phyloP scores from a whole-genome alignment of 2,329 filamentous ascomycete genomes.

The Juglanconis sp. region DNA sequence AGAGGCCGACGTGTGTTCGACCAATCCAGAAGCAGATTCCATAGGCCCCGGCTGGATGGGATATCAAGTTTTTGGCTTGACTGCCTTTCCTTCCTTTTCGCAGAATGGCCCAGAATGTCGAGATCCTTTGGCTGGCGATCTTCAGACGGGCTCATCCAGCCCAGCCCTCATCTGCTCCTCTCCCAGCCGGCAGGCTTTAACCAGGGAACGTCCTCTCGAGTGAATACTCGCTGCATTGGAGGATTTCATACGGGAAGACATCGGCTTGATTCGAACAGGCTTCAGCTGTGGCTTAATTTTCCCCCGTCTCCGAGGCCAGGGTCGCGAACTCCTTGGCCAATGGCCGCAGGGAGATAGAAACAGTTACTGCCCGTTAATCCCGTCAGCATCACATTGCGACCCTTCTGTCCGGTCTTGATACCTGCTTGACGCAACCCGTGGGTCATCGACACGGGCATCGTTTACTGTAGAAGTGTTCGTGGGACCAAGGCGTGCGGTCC shows the following conservation, averaged over 20 bases:
- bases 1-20: not conserved
- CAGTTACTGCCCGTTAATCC: conserved; percentile 22
- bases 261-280: not conserved
- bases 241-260: not conserved
- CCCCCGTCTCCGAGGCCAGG: not conserved
- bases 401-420: not conserved
- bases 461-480: not conserved
- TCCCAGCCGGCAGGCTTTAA: not conserved
- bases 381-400: conserved; percentile 19
- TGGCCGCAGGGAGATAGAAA: conserved; percentile 9
- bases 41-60: not conserved
- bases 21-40: not conserved
- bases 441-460: not conserved
- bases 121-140: not conserved
- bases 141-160: not conserved
- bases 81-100: not conserved
- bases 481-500: not conserved
- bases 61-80: not conserved
- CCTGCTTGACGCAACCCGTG: not conserved
- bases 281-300: conserved; percentile 7
- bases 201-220: not conserved
- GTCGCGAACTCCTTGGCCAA: not conserved
- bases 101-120: not conserved
- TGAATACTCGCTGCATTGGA: not conserved
- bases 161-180: not conserved